Evolutionary conservation across 2,329 filamentous ascomycete genomes (phyloP).

Genomic region (Emmonsia crescens): DNA sequence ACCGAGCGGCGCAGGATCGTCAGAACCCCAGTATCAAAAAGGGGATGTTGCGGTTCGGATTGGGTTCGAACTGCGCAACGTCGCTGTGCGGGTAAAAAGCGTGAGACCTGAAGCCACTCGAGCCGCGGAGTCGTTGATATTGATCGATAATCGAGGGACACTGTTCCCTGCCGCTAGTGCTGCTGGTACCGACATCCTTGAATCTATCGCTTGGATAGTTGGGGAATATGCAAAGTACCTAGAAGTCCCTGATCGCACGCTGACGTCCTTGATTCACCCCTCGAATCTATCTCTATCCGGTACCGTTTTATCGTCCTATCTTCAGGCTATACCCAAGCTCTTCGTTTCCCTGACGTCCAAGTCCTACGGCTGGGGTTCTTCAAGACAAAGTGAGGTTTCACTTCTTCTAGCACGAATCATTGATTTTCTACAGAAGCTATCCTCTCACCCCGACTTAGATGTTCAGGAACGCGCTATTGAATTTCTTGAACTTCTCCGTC

Average conservation of each 20-base stretch:
- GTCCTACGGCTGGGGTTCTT: conserved; percentile 58
- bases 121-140: conserved; percentile 66
- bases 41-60: conserved; percentile 40
- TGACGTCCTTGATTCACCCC: conserved; percentile 63
- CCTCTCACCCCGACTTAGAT: conserved; percentile 74
- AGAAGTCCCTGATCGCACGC: conserved; percentile 55
- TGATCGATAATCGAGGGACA: conserved; percentile 46
- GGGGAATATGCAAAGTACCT: conserved; percentile 78
- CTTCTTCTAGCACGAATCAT: conserved; percentile 73
- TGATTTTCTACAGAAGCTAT: conserved; percentile 67
- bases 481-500: conserved; percentile 76
- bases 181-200: conserved; percentile 53
- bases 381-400: conserved; percentile 62
- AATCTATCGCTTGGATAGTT: conserved; percentile 70
- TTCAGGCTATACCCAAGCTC: conserved; percentile 80
- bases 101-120: conserved; percentile 70
- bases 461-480: conserved; percentile 93
- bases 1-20: conserved; percentile 15
- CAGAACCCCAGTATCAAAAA: conserved; percentile 13
- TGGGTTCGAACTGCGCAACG: conserved; percentile 75
- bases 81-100: conserved; percentile 82
- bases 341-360: conserved; percentile 62
- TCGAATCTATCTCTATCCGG: conserved; percentile 48
- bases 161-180: conserved; percentile 44
- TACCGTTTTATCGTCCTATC: conserved; percentile 61